Conservation (phyloP, 2,329 filamentous ascomycete genomes). For the Ophiocordyceps camponoti-leonardi region DNA sequence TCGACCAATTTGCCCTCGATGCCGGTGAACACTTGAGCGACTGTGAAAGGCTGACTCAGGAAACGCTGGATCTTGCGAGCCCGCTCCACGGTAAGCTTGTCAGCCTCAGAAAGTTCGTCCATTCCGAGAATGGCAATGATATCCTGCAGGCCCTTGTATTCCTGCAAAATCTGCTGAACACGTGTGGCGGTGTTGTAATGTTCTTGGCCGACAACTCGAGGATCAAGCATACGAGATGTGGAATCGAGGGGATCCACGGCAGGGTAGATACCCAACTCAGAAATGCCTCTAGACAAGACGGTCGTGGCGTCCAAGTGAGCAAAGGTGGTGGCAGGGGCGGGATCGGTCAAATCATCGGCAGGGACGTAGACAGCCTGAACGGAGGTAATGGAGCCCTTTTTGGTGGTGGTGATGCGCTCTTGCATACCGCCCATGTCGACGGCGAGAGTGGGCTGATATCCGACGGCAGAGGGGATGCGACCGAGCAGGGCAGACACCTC, state of each 20-base stretch:
- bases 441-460: slow-evolving; percentile 97
- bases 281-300: slow-evolving; percentile 99
- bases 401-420: slow-evolving; percentile 99
- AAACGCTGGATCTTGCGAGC: slow-evolving; percentile 99
- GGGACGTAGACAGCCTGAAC: slow-evolving; percentile 99
- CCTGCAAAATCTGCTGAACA: slow-evolving; percentile 98
- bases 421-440: slow-evolving; percentile 99
- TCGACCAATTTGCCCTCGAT: slow-evolving; percentile 96
- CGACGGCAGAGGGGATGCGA: slow-evolving; percentile 99
- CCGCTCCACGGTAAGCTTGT: slow-evolving; percentile 99
- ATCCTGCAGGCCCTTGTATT: slow-evolving; percentile 99
- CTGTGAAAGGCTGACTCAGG: slow-evolving; percentile 98
- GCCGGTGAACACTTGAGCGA: slow-evolving; percentile 64
- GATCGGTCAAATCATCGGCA: slow-evolving; percentile 99
- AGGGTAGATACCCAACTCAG: slow-evolving; percentile 99
- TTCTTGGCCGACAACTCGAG: slow-evolving; percentile 93
- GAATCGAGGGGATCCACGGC: slow-evolving; percentile 99
- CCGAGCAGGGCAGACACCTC: slow-evolving; percentile 98
- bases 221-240: slow-evolving; percentile 98
- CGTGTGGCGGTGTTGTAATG: slow-evolving; percentile 91
- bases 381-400: slow-evolving; percentile 98
- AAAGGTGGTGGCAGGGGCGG: slow-evolving; percentile 97
- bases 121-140: slow-evolving; percentile 99
- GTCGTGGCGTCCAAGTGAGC: slow-evolving; percentile 99
- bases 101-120: slow-evolving; percentile 97